Conservation (phyloP, 2,329 filamentous ascomycete genomes). For the Anisogramma anomala region DNA sequence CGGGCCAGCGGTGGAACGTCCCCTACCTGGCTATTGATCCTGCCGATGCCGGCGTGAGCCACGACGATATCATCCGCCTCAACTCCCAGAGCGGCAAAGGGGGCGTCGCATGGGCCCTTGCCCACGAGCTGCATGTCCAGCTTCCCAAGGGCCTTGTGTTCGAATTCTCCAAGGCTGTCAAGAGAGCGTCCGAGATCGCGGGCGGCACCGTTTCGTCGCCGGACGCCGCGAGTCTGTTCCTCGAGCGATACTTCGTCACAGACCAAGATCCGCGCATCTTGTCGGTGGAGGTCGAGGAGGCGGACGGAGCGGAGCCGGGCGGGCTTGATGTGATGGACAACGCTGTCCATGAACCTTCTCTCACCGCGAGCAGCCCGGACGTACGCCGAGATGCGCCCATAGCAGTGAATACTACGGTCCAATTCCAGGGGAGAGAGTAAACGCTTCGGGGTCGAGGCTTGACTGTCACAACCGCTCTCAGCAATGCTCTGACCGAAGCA, state of each 20-base stretch:
- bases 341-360: too few relatives aligned
- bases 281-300: too few relatives aligned
- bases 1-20: conserved; percentile 66
- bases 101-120: conserved; percentile 87
- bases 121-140: conserved; percentile 78
- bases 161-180: conserved; percentile 79
- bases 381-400: too few relatives aligned
- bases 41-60: conserved; percentile 86
- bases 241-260: conserved; percentile 77
- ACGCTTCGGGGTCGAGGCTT: too few relatives aligned
- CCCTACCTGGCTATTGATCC: conserved; percentile 92
- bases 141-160: conserved; percentile 86
- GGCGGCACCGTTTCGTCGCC: conserved; percentile 72
- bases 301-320: too few relatives aligned
- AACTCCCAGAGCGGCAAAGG: conserved; percentile 98
- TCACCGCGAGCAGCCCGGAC: too few relatives aligned
- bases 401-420: too few relatives aligned
- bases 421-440: too few relatives aligned
- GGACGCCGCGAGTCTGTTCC: conserved; percentile 83
- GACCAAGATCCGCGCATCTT: conserved; percentile 74
- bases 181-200: conserved; percentile 65
- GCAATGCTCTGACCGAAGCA: too few relatives aligned
- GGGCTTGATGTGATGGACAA: too few relatives aligned
- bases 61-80: conserved; percentile 94
- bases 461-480: too few relatives aligned